These are phyloP conservation scores for Penicillium sclerotigenum DNA, from an alignment of 2,329 filamentous ascomycete species.

Conservation along the genomic window DNA sequence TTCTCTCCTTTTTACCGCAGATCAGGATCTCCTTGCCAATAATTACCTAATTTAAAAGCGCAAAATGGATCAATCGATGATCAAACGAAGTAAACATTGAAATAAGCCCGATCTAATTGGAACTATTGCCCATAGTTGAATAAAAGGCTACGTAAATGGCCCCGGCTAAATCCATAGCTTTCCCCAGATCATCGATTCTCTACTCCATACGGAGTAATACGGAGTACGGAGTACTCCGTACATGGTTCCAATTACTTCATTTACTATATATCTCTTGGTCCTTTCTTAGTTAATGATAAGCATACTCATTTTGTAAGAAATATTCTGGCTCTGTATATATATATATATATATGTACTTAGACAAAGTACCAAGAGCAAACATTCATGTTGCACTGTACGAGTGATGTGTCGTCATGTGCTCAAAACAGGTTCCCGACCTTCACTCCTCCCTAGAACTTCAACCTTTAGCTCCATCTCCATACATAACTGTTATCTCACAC, in stretches of 20 bases:
- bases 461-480: background rate
- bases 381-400: background rate
- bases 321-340: rapidly evolving
- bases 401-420: slow-evolving; percentile 11
- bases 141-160: background rate
- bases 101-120: background rate
- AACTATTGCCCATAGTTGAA: background rate
- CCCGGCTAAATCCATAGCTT: slow-evolving; percentile 5
- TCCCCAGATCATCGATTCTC: slow-evolving; percentile 3
- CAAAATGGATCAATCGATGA: background rate
- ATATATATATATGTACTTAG: no score
- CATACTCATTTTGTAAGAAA: background rate
- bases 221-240: no score
- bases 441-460: background rate
- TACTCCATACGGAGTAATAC: no score
- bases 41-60: background rate
- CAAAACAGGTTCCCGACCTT: slow-evolving; percentile 8
- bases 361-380: background rate
- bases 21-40: background rate
- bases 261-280: background rate
- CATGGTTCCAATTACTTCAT: no score
- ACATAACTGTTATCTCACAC: background rate
- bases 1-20: background rate
- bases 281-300: background rate
- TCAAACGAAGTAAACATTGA: background rate